Evolutionary conservation across 768 basidiomycete species (phyloP), one percentile per base, ranked within the genome.

Genomic region (Boletus pseudopeckii): DNA sequence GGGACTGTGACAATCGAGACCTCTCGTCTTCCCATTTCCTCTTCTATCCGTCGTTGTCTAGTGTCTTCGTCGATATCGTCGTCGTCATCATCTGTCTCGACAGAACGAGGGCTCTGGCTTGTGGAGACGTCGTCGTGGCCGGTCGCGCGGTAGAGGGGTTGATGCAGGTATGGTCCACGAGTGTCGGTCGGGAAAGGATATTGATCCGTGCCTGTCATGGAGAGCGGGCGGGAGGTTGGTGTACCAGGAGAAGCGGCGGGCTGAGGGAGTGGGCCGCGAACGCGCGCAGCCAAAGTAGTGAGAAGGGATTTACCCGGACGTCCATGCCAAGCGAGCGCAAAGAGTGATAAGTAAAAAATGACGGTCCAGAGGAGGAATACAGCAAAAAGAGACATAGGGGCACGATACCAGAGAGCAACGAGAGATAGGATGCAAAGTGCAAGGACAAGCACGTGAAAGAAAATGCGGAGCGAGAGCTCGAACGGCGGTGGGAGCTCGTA

Each of bases 1-100:
- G 90, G 90, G 13, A 84, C 80, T 40, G 83, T 77, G 56, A 92
- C 81, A 63, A 92, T 89, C n/a, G 86, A 87, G 30, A 92, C 88
- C 58, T 92, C 88, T 45, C 90, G 80, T 59, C 89, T 77, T 37
- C 77, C 82, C 80, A 92, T 88, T 69, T 92, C 90, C 53, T 86
- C 84, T 65, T 92, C 90, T 33, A 91, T 90, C 60, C 81, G 76
- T 54, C 82, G 77, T 66, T 90, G 89, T 55, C 84, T 76, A 13
- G 82, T 78, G 45, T 86, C 83, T 58, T 91, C 89, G 59, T 91
- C 89, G 51, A 86, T 74, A 44, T 88, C 86, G 30, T 86, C 84
- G 18, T 88, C 85, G 10, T 81, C 76, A 11, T 80, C 80, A 49
- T 84, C 85, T 7, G 76, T 77, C 33, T 81, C 83, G 45, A 74